Evolutionary conservation across 2,329 filamentous ascomycete genomes (phyloP), one percentile per base, ranked within the genome.

Genomic region (Talaromyces piceae): DNA sequence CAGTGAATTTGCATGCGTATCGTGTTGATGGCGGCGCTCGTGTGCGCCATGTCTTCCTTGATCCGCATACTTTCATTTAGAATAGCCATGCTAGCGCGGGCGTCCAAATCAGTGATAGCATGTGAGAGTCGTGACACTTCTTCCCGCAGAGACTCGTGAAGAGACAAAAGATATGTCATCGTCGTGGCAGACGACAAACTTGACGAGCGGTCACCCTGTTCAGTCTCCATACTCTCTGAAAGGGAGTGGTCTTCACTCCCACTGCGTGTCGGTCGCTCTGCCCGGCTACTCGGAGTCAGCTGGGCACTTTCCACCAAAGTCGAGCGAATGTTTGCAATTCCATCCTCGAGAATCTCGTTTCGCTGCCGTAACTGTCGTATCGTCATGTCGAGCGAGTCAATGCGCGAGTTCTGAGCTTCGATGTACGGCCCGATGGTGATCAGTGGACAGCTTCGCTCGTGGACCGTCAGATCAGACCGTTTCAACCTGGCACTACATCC

Each of bases 1-100:
- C 81, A 83, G 48, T 82, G 79, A 20, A 84, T 70, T 58, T 84
- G 81, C 69, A 82, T 75, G 49, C 78, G 74, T 55, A 83, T 73
- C 13, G 73, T 76, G 57, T 75, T 78, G 41, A 84, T 73, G 33
- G 79, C 80, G 3, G 80, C 79, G 54, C 78, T 81, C 6, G 78
- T 76, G 59, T 82, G 80, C 9, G 80, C 73, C 67, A 83, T 77
- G 53, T 84, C 80, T 57, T 83, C 81, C 54, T 81, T 80, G 46
- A 78, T 73, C 3, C 80, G 77, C 27, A 83, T 71, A 44, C 75
- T 80, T 61, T 84, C 81, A 58, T 82, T 84, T 67, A 83, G 75
- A 37, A 81, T 76, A 53, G 80, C 76, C 79, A 84, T 81, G 63
- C 73, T 81, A 31, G 78, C 76, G 30, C 80, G 76, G 44, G 77